Evolutionary conservation across 2,329 filamentous ascomycete genomes (phyloP).

Genomic region (Sporothrix phasma): DNA sequence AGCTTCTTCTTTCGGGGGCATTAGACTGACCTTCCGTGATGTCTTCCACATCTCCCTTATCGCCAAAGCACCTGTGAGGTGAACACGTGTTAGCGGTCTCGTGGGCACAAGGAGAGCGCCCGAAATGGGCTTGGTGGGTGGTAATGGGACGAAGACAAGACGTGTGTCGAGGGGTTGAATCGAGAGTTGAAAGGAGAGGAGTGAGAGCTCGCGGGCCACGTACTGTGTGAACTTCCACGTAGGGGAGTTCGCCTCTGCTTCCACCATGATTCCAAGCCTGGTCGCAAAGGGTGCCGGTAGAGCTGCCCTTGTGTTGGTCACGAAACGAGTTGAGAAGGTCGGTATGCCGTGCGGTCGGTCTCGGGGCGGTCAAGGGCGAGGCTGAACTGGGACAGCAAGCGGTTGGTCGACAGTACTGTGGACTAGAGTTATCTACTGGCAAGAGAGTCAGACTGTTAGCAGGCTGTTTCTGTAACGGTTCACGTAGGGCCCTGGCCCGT

Average conservation of each 20-base stretch:
- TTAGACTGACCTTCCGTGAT: constrained; percentile 75
- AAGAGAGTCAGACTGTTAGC: background rate
- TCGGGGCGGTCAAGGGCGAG: background rate
- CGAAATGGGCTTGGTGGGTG: background rate
- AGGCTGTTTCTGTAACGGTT: background rate
- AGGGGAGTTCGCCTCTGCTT: constrained; percentile 85
- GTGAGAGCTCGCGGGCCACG: constrained; percentile 30
- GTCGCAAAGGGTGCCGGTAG: constrained; percentile 7
- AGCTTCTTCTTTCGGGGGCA: no score
- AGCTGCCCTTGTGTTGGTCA: constrained; percentile 9
- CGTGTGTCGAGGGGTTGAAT: background rate
- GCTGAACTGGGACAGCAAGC: background rate
- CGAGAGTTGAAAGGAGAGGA: constrained; percentile 4
- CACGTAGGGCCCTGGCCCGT: no score
- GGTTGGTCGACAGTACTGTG: background rate
- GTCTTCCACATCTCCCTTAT: constrained; percentile 98
- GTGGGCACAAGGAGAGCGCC: background rate
- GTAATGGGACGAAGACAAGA: background rate
- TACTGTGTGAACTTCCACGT: constrained; percentile 99
- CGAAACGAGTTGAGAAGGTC: background rate
- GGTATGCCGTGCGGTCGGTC: background rate
- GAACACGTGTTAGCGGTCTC: constrained; percentile 20
- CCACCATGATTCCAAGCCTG: constrained; percentile 65
- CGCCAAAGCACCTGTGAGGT: constrained; percentile 78
- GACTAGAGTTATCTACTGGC: background rate